These are phyloP conservation scores for Mallotus repandus DNA, from an alignment of 441 rosid species.

Conservation along the genomic window DNA sequence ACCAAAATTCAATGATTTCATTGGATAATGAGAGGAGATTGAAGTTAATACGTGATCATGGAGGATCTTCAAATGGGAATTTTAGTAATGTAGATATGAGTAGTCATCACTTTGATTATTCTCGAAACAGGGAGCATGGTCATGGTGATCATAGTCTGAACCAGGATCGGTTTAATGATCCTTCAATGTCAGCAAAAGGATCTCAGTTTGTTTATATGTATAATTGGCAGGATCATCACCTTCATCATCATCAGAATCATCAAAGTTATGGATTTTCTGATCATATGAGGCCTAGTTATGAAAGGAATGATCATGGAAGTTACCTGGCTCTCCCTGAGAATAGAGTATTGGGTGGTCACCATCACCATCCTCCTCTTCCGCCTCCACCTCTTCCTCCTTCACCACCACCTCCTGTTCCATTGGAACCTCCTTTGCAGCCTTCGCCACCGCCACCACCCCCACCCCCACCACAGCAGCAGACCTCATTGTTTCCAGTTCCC, in stretches of 20 bases:
- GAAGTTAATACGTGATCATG: conserved; percentile 83
- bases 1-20: conserved; percentile 9
- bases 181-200: not conserved
- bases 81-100: conserved; percentile 4
- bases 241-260: conserved; percentile 5
- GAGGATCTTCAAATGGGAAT: conserved; percentile 28
- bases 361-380: conserved; percentile 18
- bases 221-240: no score
- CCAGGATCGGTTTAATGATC: conserved; percentile 7
- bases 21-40: conserved; percentile 70
- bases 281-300: not conserved
- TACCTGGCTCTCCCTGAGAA: conserved; percentile 26
- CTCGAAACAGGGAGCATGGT: not conserved
- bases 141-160: conserved; percentile 1
- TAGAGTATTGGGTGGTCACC: conserved; percentile 13
- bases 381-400: conserved; percentile 68
- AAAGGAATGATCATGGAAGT: conserved; percentile 18
- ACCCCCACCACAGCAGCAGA: conserved; percentile 32
- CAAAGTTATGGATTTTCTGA: not conserved
- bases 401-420: conserved; percentile 66
- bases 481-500: conserved; percentile 54
- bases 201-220: conserved; percentile 3
- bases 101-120: not conserved
- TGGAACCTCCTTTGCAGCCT: conserved; percentile 35
- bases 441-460: conserved; percentile 22